Evolutionary conservation across 495 filamentous ascomycete genomes (phyloP).

Genomic region (Trichocladium uniseriatum): DNA sequence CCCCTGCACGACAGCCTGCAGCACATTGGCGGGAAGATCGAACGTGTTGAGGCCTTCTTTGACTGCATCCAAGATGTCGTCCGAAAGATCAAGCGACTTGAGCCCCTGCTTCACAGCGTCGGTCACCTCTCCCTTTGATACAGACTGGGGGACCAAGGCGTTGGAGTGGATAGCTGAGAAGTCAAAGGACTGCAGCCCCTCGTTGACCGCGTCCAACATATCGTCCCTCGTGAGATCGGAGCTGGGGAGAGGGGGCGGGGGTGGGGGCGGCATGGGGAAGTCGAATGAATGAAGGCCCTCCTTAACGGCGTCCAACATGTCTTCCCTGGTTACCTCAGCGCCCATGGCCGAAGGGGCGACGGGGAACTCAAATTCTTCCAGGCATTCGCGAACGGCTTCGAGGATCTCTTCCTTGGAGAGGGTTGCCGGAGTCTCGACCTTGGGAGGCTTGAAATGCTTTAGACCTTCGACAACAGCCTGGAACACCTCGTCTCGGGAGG

Average conservation of each 20-base stretch:
- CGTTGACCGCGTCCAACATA: constrained; percentile 36
- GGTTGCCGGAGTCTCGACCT: constrained; percentile 52
- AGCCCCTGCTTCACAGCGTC: constrained; percentile 25
- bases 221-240: constrained; percentile 29
- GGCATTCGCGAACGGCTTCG: constrained; percentile 62
- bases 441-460: constrained; percentile 65
- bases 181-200: constrained; percentile 36
- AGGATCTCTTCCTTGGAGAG: constrained; percentile 72
- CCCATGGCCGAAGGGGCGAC: constrained; percentile 34
- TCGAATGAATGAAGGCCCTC: constrained; percentile 42
- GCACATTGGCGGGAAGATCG: constrained; percentile 11
- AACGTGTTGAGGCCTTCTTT: constrained; percentile 16
- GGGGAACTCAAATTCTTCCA: constrained; percentile 65
- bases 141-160: constrained; percentile 16
- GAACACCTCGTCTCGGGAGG: constrained; percentile 70
- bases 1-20: constrained; percentile 12
- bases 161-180: constrained; percentile 21
- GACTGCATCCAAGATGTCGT: constrained; percentile 22
- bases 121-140: constrained; percentile 19
- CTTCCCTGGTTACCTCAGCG: constrained; percentile 42
- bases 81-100: constrained; percentile 16
- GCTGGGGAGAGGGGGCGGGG: constrained; percentile 1
- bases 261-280: constrained; percentile 27
- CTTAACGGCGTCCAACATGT: constrained; percentile 46
- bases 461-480: constrained; percentile 73